Evolutionary conservation across 2,329 filamentous ascomycete species (phyloP).

Genomic region (Cladosporium sp.): DNA sequence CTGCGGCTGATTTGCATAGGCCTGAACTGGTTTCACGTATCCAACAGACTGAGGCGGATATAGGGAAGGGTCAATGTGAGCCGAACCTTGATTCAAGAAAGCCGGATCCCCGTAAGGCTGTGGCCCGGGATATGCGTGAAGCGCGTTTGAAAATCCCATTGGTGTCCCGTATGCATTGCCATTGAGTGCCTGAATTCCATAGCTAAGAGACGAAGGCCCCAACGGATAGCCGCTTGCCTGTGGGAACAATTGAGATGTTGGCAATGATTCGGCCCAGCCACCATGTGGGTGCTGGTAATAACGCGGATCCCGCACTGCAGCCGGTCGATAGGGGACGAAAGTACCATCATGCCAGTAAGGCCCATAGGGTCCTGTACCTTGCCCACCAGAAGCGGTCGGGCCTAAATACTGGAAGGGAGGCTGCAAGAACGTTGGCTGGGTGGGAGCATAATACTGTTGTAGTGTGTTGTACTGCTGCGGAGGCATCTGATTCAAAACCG

Average conservation of each 20-base stretch:
- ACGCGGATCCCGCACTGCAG: conserved; percentile 52
- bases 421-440: conserved; percentile 56
- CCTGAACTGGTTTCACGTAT: not conserved
- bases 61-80: not conserved
- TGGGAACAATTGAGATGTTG: not conserved
- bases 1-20: conserved; percentile 3
- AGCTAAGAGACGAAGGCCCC: not conserved
- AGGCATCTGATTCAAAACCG: conserved; percentile 56
- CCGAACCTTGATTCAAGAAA: not conserved
- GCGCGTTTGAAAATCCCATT: not conserved
- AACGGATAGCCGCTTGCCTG: not conserved
- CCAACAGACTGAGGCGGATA: not conserved
- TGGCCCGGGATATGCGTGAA: not conserved
- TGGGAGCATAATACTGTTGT: conserved; percentile 39
- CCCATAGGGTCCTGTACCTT: conserved; percentile 53
- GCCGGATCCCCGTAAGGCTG: not conserved
- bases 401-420: conserved; percentile 56
- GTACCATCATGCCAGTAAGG: conserved; percentile 63
- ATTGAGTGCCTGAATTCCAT: conserved; percentile 3
- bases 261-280: conserved; percentile 6
- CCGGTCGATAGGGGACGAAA: conserved; percentile 57
- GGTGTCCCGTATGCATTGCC: not conserved
- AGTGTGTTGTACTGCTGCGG: conserved; percentile 33
- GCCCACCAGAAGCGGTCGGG: conserved; percentile 55
- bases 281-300: conserved; percentile 32